Conservation (phyloP, 2,329 filamentous ascomycete species). For the Xylaria sp. region DNA sequence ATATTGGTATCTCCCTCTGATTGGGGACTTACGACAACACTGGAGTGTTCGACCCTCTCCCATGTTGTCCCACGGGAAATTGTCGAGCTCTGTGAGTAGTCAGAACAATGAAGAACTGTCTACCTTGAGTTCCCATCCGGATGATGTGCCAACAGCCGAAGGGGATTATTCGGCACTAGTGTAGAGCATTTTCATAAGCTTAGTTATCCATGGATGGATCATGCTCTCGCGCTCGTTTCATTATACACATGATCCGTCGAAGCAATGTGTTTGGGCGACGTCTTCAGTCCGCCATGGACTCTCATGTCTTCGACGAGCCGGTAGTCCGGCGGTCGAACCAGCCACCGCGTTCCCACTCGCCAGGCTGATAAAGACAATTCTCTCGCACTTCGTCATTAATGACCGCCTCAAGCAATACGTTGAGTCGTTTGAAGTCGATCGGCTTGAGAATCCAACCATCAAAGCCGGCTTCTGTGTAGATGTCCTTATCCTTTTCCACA, state of each 20-base stretch:
- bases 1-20: too few species aligned
- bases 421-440: constrained; percentile 78
- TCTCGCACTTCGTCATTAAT: constrained; percentile 63
- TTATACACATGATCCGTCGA: neutral
- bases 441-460: constrained; percentile 93
- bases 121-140: too few species aligned
- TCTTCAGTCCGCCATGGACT: neutral
- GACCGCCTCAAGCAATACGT: constrained; percentile 72
- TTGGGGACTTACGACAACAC: too few species aligned
- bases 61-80: too few species aligned
- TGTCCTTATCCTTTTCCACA: constrained; percentile 69
- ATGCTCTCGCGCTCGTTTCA: too few species aligned
- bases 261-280: neutral
- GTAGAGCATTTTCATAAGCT: too few species aligned
- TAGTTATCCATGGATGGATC: too few species aligned
- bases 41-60: too few species aligned
- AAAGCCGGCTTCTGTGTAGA: constrained; percentile 79
- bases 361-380: constrained; percentile 70
- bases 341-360: constrained; percentile 83
- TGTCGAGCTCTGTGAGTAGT: too few species aligned
- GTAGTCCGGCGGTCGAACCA: constrained; percentile 65
- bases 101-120: too few species aligned
- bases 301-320: neutral
- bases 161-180: too few species aligned
- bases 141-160: too few species aligned